Base-by-base conservation (phyloP, 2,329 filamentous ascomycete genomes). In the Colletotrichum eleusines region DNA sequence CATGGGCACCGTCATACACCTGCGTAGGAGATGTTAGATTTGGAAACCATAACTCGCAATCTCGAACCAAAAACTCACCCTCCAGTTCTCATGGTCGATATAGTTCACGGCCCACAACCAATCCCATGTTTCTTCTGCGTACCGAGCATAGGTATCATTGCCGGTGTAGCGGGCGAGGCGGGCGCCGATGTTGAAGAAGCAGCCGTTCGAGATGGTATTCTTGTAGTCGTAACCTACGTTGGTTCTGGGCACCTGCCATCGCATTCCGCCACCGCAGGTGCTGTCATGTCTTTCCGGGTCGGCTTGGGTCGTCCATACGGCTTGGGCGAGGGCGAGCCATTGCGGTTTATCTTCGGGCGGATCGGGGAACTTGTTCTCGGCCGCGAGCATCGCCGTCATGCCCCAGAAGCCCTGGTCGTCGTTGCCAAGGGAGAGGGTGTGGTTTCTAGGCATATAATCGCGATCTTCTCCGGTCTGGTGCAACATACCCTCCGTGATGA, bases 201-300 rank as follows among this genome's bases (percentile, higher is more conserved):
- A 87, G 54, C 87, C 88, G 72, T 90, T 90, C 31, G 88, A 87
- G 68, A 89, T 86, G 70, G 84, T 80, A 79, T 91, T 91, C 79
- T 91, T 96, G 84, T 95, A 94, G 76, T 91, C 86, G 79, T 93
- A 95, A 42, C 93, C 93, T 55, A 85, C 86, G 78, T 95, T 94
- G 75, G 91, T 90, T 7, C 87, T 84, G 74, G 90, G 93, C 72
- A 95, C 92, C 82, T 95, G 93, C 92, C 92, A 94, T 74, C 91
- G 86, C 73, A 95, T 79, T 26, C 92, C 93, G 26, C 79, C 79
- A 68, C 87, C 88, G 23, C 84, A 85, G 0, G 80, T 80, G 0
- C 82, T 79, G 11, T 84, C 84, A 76, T 93, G 90, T 82, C 91
- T 91, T 55, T 89, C 85, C 1, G 83, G 80, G 26, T 76, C 78